Evolutionary conservation across 805 yeast genomes (phyloP), one percentile per base, ranked within the genome.

Genomic region (Sugiyamaella valdiviana): DNA sequence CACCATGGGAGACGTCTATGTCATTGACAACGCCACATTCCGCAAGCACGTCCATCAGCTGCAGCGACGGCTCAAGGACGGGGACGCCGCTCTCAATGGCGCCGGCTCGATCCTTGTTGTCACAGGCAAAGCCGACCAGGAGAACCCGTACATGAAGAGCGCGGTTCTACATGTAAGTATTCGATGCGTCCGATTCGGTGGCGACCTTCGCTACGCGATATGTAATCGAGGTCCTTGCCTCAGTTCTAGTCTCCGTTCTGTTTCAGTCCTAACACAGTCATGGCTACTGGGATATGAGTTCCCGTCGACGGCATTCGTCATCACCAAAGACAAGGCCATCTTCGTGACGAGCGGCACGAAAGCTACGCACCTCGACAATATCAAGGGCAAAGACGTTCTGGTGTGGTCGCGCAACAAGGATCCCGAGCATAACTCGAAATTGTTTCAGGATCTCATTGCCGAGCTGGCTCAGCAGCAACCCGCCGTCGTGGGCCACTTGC

Each of bases 201-300:
- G 12, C 29, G 19, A 15, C 10, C 19, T 26, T 12, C 32, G 12
- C 19, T 5, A 22, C 35, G 14, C 12, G 7, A n/a, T n/a, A 36
- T n/a, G 44, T 9, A 10, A 14, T 5, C 14, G 36, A 14, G 14
- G 14, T 26, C 14, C 12, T 26, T 9, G 9, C 12, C 35, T 26
- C 35, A 10, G 32, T 26, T 10, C 9, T 26, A 10, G 32, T 12
- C 32, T 26, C 32, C 14, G 32, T 26, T 12, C 9, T 10, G 9
- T 26, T 7, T 10, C 40, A 10, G 17, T 5, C 29, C 36, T 14
- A 39, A 36, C n/a, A n/a, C 39, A 58, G 52, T 84, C 81, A 45
- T 91, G 98, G 98, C 70, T 91, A 46, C 69, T 91, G 43, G 96
- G 97, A 3, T 91, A 90, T 64, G 98, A 93, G 64, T 91, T 91